phyloP scores from a whole-genome alignment of 768 basidiomycete species.

The Tephrocybe rancida region DNA sequence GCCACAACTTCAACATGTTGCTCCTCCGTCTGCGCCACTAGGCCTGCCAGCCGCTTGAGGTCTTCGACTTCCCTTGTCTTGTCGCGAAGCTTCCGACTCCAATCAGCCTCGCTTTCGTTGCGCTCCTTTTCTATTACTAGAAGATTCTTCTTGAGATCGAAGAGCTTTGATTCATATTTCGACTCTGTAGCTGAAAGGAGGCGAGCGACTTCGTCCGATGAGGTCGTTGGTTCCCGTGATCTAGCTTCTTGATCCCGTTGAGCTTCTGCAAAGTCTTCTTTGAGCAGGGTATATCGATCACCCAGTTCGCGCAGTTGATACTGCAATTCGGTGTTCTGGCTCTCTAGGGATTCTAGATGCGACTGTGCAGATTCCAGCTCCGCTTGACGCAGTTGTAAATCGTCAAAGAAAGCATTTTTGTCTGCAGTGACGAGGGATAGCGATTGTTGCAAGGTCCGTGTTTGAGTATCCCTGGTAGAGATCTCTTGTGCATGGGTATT shows the following conservation, averaged over 20 bases:
- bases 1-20: conserved; percentile 53
- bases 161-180: conserved; percentile 75
- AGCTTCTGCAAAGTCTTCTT: conserved; percentile 69
- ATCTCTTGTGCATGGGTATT: conserved; percentile 70
- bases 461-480: conserved; percentile 56
- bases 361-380: conserved; percentile 85
- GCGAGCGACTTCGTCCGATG: conserved; percentile 70
- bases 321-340: conserved; percentile 81
- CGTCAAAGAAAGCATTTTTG: conserved; percentile 83
- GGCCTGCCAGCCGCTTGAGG: conserved; percentile 59
- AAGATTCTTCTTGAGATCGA: conserved; percentile 70
- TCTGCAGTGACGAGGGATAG: conserved; percentile 71
- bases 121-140: conserved; percentile 77
- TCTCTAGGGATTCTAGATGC: conserved; percentile 73
- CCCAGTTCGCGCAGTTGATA: conserved; percentile 83
- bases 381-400: conserved; percentile 85
- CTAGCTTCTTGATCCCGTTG: conserved; percentile 58
- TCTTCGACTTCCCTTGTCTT: conserved; percentile 79
- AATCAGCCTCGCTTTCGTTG: conserved; percentile 84
- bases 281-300: conserved; percentile 71
- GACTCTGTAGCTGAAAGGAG: conserved; percentile 73
- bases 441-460: conserved; percentile 70
- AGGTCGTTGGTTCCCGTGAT: conserved; percentile 44
- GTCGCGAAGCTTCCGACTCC: conserved; percentile 82
- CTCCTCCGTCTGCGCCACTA: conserved; percentile 60